Base-by-base conservation (phyloP, 1,284 basidiomycete genomes). In the Naganishia sp. region DNA sequence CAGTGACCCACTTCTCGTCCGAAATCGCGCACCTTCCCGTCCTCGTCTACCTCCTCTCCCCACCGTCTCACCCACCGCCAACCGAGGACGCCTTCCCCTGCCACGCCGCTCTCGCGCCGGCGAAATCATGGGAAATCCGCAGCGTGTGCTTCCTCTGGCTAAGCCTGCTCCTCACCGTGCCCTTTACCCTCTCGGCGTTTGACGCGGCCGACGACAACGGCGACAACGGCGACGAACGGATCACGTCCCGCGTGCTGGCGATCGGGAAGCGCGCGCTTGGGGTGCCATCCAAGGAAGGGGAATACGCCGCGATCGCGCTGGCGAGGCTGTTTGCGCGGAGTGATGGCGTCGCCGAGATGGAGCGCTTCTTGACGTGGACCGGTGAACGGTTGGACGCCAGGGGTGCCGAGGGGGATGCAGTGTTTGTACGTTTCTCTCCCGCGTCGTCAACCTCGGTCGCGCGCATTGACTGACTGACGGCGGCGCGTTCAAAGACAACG, bases 141-240 rank as follows among this genome's bases (percentile, higher is more conserved):
- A 94, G 96, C 73, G 83, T 90, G 16, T 82, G 92, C 25, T 82
- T 99, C 5, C 83, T 98, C 2, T 99, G 96, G 95, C 84, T 99
- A 13, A 91, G 92, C 18, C 85, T 99, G 18, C 89, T 98, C 60
- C 90, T 90, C 79, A 93, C 92, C 81, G 88, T 98, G 23, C 96
- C 96, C 0, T 99, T 99, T 76, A 88, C 92, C 75, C 82, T 99
- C 54, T 83, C 86, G 18, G 90, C 91, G 68, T 91, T 97, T 64
- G 90, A 94, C 68, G 16, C n/a, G 67, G 21, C 31, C 63, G 1
- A 31, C 57, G 6, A 57, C 66, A 11, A 31, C 55, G 18, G 16
- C 36, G 33, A 54, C 48, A 7, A 53, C 5, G 7, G 15, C 52
- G 54, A 25, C 55, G 6, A 7, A 28, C 55, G 6, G 21, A 28